Evolutionary conservation across 169 alveolate species (phyloP), one percentile per base, ranked within the genome.

Genomic region (Cryptosporidium sp.): DNA sequence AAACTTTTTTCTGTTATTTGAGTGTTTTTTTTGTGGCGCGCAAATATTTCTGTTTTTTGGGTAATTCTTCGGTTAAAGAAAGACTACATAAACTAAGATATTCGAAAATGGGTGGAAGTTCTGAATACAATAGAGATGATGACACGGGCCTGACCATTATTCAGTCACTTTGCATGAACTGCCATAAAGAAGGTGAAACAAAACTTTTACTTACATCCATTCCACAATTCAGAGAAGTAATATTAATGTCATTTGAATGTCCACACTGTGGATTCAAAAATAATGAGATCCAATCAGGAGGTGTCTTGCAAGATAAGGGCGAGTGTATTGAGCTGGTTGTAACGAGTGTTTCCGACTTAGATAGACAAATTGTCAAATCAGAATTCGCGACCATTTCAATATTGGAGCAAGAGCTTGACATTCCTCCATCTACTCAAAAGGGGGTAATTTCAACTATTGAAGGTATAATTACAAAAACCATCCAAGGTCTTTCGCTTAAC

Each of bases 361-460:
- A 97, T 84, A 92, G 99, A 67, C 96, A 96, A 74, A 93, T 97
- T 35, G 98, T 98, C 4, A 95, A 95, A 74, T 94, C 97, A 58
- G 97, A 95, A 86, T 92, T 86, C 86, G 97, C 97, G 12, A 92
- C 96, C 7, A 91, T 96, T 39, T 93, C 86, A 39, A 91, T 97
- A 84, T 98, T 97, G 5, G 98, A 96, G 69, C 91, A 97, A 55
- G 99, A 97, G 37, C 94, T 98, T 52, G 99, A 97, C 91, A 95
- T 98, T 74, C 99, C 99, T 45, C 92, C 97, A 18, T 92, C 89
- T 73, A 94, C 98, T 0, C 97, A 96, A 91, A 96, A 97, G 91
- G 99, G 99, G 10, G 92, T 95, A 23, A 94, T 98, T 33, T 96
- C 97, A 69, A 98, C 99, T 9, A 86, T 98, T 39, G 98, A 96